Evolutionary conservation across 2,329 filamentous ascomycete genomes (phyloP), one percentile per base, ranked within the genome.

Genomic region (Orbilia ellipsospora): DNA sequence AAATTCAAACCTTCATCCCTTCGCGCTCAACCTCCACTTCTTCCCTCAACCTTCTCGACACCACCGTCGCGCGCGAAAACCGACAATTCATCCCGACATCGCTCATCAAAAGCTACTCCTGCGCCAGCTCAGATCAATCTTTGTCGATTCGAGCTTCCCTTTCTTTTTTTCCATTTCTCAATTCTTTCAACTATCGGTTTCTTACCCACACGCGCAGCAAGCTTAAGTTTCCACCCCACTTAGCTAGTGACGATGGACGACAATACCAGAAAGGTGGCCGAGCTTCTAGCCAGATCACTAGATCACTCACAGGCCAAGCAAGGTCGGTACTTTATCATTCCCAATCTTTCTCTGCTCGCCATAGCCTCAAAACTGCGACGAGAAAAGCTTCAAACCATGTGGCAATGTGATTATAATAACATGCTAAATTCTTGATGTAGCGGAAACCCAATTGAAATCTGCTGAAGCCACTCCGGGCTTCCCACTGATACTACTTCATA

Each of bases 241-340:
- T 18, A 31, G 50, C 59, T 10, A 57, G 42, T 51, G 78, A 82
- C 80, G 80, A 91, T 91, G 88, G 86, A 88, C 80, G 83, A 86
- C 78, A 86, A 88, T 82, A 84, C 90, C 78, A 84, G 87, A 81
- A 83, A 84, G 78, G 84, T 97, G 82, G 91, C 93, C 78, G 89
- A 93, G 86, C 87, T 98, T 83, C 89, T 99, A 78, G 88, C 96
- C 83, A 92, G 93, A 80, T 98, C 93, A 80, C 88, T 98, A 80
- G 92, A 97, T 83, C 93, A 93, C 16, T 86, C 88, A 78, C 90
- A 94, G 83, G 93, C 94, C 83, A 94, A 93, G 83, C 91, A 96
- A 90, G 94, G 94, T 94, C 85, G 78, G 85, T 82, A 13, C 20
- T 45, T 52, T 63, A 48, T 12, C n/a, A 42, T 57, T n/a, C 45